Evolutionary conservation across 2,329 filamentous ascomycete genomes (phyloP).

Genomic region (Canariomyces notabilis): DNA sequence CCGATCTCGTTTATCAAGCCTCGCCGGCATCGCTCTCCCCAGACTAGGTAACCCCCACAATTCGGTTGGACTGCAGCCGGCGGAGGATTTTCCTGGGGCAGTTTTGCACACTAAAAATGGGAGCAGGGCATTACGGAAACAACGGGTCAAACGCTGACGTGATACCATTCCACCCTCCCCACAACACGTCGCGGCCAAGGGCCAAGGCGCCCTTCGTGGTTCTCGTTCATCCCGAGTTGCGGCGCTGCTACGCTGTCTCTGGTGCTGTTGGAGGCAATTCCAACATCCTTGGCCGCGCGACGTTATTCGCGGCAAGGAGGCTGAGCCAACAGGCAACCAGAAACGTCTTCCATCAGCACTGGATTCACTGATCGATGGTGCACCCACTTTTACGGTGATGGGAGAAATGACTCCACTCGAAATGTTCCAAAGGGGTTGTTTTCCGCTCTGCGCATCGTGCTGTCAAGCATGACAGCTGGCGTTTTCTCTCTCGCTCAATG

Average conservation of each 20-base stretch:
- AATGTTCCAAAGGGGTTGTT: too few relatives aligned
- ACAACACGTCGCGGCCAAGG: conserved; percentile 3
- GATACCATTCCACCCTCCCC: conserved; percentile 13
- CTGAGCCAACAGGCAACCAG: conserved; percentile 18
- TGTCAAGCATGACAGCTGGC: conserved; percentile 4
- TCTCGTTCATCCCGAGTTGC: not conserved
- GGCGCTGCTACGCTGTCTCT: conserved; percentile 4
- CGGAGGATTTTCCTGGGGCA: conserved; percentile 17
- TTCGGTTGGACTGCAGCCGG: conserved; percentile 4
- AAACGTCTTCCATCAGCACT: conserved; percentile 9
- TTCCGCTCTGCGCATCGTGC: not conserved
- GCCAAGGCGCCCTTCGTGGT: not conserved
- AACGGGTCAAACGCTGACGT: conserved; percentile 18
- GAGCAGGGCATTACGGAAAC: conserved; percentile 1
- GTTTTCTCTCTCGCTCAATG: not conserved
- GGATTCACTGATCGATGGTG: not conserved
- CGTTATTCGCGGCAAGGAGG: conserved; percentile 15
- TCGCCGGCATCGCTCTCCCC: conserved; percentile 8
- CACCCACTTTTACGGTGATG: conserved; percentile 9
- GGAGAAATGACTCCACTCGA: too few relatives aligned
- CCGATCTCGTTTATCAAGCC: too few relatives aligned
- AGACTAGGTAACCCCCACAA: conserved; percentile 3
- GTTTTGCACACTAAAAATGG: not conserved
- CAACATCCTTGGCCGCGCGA: conserved; percentile 3
- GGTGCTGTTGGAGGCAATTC: not conserved